Evolutionary conservation across 2,329 filamentous ascomycete genomes (phyloP), one percentile per base, ranked within the genome.

Genomic region (Myotisia sp.): DNA sequence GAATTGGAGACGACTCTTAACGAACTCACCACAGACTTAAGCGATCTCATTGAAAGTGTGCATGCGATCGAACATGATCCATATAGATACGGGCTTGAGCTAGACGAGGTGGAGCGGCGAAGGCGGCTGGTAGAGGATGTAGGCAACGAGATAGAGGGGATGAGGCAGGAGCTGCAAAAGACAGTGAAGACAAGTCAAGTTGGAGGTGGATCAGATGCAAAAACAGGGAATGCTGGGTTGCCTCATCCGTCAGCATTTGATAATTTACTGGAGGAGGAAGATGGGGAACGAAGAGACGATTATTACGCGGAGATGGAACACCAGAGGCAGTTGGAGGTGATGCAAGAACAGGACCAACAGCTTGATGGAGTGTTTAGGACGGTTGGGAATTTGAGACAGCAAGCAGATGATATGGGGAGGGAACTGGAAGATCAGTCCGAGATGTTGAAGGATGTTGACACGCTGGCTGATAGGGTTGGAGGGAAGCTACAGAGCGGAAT

Each of bases 351-450:
- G 64, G 90, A 98, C 54, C 70, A 86, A 60, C 80, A 90, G 48
- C 68, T 98, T 2, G 87, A 95, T 53, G 82, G 81, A 10, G 87
- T 98, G 29, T 93, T 92, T 53, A 74, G 77, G 45, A 95, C 87
- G 1, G 90, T 98, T 16, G 87, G 86, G 2, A 94, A 85, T 53
- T 60, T 98, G 52, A 68, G 87, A 37, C 70, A 79, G 52, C 90
- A 95, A 66, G 92, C 90, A 2, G 78, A 92, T 58, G 82, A 85
- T 47, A 98, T 98, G 87, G 87, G 90, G 1, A 68, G 87, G 37
- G 90, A 98, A 63, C 66, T 98, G 29, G 92, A 94, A 59, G 90
- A 98, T 62, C 90, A 98, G 66, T 71, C 70, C 14, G 82, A 85
- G 56, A 79, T 95, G 71, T 67, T 98, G 37, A 77, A 90, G 42